Evolutionary conservation across 352 stramenopile species (phyloP).

Genomic region (Pythium sukuiense): DNA sequence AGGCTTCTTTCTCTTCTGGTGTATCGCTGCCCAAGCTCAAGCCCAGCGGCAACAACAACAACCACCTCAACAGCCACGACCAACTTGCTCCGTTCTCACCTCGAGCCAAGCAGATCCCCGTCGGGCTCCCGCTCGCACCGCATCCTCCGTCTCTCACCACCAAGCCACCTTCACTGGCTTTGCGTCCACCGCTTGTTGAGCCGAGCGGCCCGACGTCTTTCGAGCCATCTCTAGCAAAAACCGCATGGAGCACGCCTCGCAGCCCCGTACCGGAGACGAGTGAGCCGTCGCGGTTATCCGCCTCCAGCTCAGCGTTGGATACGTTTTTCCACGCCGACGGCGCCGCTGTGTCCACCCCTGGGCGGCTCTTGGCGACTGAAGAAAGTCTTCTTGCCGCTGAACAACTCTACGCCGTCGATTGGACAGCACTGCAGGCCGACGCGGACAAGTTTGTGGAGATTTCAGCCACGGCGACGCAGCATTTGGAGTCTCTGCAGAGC

Average conservation of each 20-base stretch:
- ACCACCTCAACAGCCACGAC: constrained; percentile 18
- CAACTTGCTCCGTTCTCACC: constrained; percentile 32
- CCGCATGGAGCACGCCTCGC: constrained; percentile 63
- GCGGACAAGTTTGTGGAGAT: constrained; percentile 72
- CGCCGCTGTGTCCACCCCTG: constrained; percentile 27
- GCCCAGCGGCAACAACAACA: constrained; percentile 27
- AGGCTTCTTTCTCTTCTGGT: not conserved
- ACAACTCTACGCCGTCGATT: constrained; percentile 52
- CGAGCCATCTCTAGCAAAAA: constrained; percentile 33
- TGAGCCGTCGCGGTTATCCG: constrained; percentile 5
- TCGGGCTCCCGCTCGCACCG: constrained; percentile 9
- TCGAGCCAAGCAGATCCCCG: constrained; percentile 27
- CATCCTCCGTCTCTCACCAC: constrained; percentile 3
- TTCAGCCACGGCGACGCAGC: constrained; percentile 42
- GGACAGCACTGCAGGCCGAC: constrained; percentile 39
- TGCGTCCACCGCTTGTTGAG: constrained; percentile 18
- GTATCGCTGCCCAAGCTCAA: constrained; percentile 18
- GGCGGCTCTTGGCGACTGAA: constrained; percentile 47
- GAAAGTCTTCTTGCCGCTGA: constrained; percentile 41
- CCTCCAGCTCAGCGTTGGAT: constrained; percentile 8
- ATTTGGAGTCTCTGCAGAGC: constrained; percentile 51
- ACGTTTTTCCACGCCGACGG: constrained; percentile 39
- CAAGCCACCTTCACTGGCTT: constrained; percentile 10
- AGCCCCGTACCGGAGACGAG: constrained; percentile 26
- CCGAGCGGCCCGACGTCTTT: constrained; percentile 14